Conservation (phyloP, 1,284 basidiomycete genomes). For the Termitomyces sp. region DNA sequence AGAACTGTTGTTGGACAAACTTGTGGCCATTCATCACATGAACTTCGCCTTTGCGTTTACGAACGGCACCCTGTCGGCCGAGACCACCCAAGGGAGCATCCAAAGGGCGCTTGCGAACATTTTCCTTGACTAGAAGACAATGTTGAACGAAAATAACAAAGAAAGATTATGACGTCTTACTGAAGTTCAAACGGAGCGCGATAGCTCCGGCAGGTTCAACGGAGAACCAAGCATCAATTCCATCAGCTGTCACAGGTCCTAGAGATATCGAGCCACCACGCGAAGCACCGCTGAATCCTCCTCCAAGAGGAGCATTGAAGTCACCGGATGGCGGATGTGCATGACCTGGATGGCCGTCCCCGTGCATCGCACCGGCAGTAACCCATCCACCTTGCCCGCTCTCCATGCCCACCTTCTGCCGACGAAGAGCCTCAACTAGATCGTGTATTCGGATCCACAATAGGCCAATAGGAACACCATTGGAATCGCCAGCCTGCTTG, state of each 20-base stretch:
- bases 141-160: constrained; percentile 13
- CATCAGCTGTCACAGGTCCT: constrained; percentile 49
- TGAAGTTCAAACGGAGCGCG: constrained; percentile 81
- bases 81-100: constrained; percentile 83
- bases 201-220: constrained; percentile 98
- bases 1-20: constrained; percentile 96
- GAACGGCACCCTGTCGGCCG: constrained; percentile 95
- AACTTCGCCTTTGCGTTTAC: constrained; percentile 97
- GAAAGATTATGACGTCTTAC: constrained; percentile 43
- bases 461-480: constrained; percentile 89
- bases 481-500: constrained; percentile 74
- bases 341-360: constrained; percentile 40
- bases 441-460: constrained; percentile 96
- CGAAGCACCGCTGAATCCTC: constrained; percentile 41
- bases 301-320: constrained; percentile 55
- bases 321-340: constrained; percentile 41
- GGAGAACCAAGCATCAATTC: constrained; percentile 95
- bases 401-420: constrained; percentile 87
- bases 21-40: constrained; percentile 99
- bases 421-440: constrained; percentile 89
- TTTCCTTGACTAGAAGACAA: constrained; percentile 78
- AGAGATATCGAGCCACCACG: constrained; percentile 28
- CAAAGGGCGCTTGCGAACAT: constrained; percentile 89
- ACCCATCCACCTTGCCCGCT: constrained; percentile 90
- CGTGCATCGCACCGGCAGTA: constrained; percentile 81